Evolutionary conservation across 768 basidiomycete species (phyloP), one percentile per base, ranked within the genome.

Genomic region (Tricholoma furcatifolium): DNA sequence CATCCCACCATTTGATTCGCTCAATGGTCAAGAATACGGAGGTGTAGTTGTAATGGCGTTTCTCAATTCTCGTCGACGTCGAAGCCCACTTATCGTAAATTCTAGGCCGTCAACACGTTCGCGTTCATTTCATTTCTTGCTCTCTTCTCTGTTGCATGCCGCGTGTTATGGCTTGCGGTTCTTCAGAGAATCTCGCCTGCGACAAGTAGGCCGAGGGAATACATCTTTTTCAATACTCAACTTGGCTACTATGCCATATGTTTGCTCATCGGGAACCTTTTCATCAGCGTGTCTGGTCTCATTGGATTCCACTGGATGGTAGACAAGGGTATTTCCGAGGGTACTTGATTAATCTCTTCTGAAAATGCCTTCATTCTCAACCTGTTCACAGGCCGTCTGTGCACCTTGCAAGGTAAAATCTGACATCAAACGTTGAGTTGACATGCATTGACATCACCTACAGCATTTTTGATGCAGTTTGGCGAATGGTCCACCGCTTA

Each of bases 191-290:
- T 73, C 52, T 62, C 57, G 30, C 61, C 50, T 32, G 56, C 64
- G 30, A 57, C 53, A 15, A 44, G 60, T 24, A 62, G 65, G 53
- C 62, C 74, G 15, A 68, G 69, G 30, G 82, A 83, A 65, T 79
- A 76, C 38, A 69, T 81, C 54, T 88, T 89, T 66, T 87, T 90
- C 66, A 76, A 78, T 51, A 87, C 86, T 6, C 86, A 87, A 56
- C 76, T 88, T 12, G 88, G 88, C 1, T 77, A 79, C 45, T 88
- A 88, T 63, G 77, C 80, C n/a, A 75, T 72, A 35, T 87, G 81
- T 60, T 72, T 91, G 51, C 71, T 88, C 54, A 58, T 83, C 23
- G 77, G 78, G 54, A 83, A 88, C 64, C 68, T 80, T 48, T 68
- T 84, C 62, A 79, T 70, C 51, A 74, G 77, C 30, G 47, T 74